phyloP scores from a whole-genome alignment of 257 asterid genomes.

The Solanum dulcamara region DNA sequence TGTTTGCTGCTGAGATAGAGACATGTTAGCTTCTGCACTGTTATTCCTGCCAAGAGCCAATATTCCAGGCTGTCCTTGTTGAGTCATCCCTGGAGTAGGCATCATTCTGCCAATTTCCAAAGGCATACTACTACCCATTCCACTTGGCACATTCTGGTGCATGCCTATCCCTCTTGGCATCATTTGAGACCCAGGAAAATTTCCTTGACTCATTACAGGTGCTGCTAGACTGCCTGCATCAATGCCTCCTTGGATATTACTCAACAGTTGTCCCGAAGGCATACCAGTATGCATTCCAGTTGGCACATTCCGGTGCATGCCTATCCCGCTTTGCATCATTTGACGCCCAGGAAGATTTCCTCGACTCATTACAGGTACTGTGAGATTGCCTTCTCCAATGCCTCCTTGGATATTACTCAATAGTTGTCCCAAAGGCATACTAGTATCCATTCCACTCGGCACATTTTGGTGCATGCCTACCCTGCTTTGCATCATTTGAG shows the following conservation, averaged over 20 bases:
- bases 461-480: constrained; percentile 41
- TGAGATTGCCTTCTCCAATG: too few species aligned
- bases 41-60: constrained; percentile 52
- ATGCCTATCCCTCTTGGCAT: constrained; percentile 36
- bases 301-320: constrained; percentile 47
- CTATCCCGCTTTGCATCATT: not conserved
- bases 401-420: too few species aligned
- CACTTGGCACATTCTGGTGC: constrained; percentile 47
- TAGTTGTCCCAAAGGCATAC: constrained; percentile 20
- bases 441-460: constrained; percentile 27
- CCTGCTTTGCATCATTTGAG: too few species aligned
- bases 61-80: constrained; percentile 29
- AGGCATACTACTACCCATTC: constrained; percentile 22
- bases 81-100: constrained; percentile 54
- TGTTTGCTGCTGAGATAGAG: constrained; percentile 73
- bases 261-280: constrained; percentile 15
- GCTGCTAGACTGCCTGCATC: constrained; percentile 32
- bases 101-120: constrained; percentile 51
- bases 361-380: too few species aligned
- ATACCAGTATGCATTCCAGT: constrained; percentile 24
- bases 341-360: too few species aligned
- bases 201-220: too few species aligned
- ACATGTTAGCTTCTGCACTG: constrained; percentile 56
- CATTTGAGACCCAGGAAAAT: too few species aligned
- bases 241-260: too few species aligned